phyloP scores from a whole-genome alignment of 176 grass and related monocot species.

The Zoysia japonica region DNA sequence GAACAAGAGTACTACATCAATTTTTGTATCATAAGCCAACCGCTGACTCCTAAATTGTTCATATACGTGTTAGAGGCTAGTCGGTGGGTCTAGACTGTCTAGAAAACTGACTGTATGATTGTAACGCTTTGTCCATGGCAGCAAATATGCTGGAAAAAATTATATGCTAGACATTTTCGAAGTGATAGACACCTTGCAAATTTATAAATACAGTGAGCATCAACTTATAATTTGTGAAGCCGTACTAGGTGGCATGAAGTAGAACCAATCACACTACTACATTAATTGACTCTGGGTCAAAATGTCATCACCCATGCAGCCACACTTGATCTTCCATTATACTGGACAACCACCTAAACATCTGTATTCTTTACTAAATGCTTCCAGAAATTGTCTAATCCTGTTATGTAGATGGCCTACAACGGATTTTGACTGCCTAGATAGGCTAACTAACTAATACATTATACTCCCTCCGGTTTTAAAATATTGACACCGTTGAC shows the following conservation, averaged over 20 bases:
- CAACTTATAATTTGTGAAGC: neutral
- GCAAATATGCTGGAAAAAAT: neutral
- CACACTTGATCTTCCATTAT: too few relatives aligned
- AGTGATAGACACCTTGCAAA: neutral
- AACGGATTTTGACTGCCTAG: too few relatives aligned
- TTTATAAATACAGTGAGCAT: neutral
- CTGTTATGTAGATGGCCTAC: too few relatives aligned
- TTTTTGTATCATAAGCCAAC: too few relatives aligned
- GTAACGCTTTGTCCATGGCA: neutral
- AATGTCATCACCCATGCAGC: neutral
- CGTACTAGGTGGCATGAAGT: neutral
- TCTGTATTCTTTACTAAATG: too few relatives aligned
- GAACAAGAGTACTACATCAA: too few relatives aligned
- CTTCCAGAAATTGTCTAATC: too few relatives aligned
- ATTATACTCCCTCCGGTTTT: too few relatives aligned
- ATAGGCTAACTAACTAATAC: too few relatives aligned
- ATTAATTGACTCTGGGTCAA: neutral
- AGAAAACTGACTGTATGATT: neutral
- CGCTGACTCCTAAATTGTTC: constrained; percentile 10
- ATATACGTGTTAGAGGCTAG: neutral
- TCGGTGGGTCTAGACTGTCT: neutral
- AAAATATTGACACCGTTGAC: too few relatives aligned
- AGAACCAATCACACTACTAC: neutral
- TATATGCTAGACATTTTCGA: neutral
- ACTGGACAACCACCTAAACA: too few relatives aligned